Percentiles rank a stretch among this genome's conserved stretches.
Evolutionary conservation across 1,284 basidiomycete species (phyloP).

Genomic region (Vanrija pseudolonga): DNA sequence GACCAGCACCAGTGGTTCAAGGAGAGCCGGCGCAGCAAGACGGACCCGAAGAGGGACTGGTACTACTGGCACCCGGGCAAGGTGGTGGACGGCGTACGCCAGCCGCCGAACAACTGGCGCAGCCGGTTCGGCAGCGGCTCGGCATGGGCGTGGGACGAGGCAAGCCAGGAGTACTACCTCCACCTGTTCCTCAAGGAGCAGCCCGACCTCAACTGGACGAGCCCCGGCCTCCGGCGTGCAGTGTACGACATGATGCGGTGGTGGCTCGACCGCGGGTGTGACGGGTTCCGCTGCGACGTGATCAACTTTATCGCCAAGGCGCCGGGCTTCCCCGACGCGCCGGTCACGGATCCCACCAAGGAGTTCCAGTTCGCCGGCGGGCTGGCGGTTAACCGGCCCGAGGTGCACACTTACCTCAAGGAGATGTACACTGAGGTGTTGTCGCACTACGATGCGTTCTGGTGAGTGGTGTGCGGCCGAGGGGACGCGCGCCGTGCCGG

Average conservation of each 20-base stretch:
- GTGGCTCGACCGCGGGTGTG: constrained; percentile 53
- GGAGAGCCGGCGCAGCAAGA: constrained; percentile 42
- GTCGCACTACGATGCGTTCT: constrained; percentile 27
- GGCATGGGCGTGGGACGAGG: constrained; percentile 52
- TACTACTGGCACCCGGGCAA: constrained; percentile 50
- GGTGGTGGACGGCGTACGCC: constrained; percentile 30
- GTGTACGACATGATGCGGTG: constrained; percentile 50
- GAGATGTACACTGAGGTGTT: constrained; percentile 64
- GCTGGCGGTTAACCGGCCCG: constrained; percentile 59
- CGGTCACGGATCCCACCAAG: constrained; percentile 54
- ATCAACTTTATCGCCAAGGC: constrained; percentile 51
- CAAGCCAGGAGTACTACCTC: constrained; percentile 52
- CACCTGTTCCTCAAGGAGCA: constrained; percentile 43
- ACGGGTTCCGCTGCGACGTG: constrained; percentile 47
- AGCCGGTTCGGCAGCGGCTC: constrained; percentile 46
- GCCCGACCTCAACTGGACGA: constrained; percentile 51
- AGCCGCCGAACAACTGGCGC: constrained; percentile 53
- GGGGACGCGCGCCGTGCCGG: no score
- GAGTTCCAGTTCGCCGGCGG: constrained; percentile 59
- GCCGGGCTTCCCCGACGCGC: constrained; percentile 62
- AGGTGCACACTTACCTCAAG: constrained; percentile 64
- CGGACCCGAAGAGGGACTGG: constrained; percentile 51
- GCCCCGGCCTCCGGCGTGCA: constrained; percentile 36
- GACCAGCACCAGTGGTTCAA: constrained; percentile 31
- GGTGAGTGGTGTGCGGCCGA: no score